Evolutionary conservation across 2,329 filamentous ascomycete genomes (phyloP), one percentile per base, ranked within the genome.

Genomic region (Knufia petricola): DNA sequence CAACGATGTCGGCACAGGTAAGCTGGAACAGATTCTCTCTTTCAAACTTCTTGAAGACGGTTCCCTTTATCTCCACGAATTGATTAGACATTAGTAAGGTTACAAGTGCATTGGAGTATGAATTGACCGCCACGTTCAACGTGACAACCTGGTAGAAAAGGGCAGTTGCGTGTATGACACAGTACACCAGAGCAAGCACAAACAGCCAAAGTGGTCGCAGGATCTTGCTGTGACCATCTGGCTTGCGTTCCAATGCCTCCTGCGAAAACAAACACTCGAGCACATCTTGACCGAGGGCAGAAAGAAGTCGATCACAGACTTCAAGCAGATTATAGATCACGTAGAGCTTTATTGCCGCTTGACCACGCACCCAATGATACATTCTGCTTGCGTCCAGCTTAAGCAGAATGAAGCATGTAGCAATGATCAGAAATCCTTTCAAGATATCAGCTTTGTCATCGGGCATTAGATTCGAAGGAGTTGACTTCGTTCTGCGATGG

Each of bases 241-340:
- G 77, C 54, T 89, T 86, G 34, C 92, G 81, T 46, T 94, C 92
- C 1, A 98, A 76, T 0, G 88, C 94, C 69, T 98, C 92, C 19
- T 84, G 79, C 46, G 88, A 95, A 66, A 96, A 95, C 1, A 98
- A 76, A 59, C 90, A 96, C 65, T 98, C 92, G 3, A 96, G 78
- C 1, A 98, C 86, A 65, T 98, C 94, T 65, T 98, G 94, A 0
- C 92, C 92, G 2, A 98, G 74, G 0, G 92, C 90, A 0, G 87
- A 87, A 24, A 96, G 79, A 0, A 98, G 75, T 6, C 89, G 84
- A 65, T 98, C 92, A 47, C 85, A 85, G 1, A 82, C 81, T 67
- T 98, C 92, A 3, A 98, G 78, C 28, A 95, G 86, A 61, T 98
- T 98, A 73, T 95, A 98, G 48, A 98, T 96, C 51, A 98, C 92